Conservation (phyloP, 2,329 filamentous ascomycete species). For the Calonectria leucothoes region DNA sequence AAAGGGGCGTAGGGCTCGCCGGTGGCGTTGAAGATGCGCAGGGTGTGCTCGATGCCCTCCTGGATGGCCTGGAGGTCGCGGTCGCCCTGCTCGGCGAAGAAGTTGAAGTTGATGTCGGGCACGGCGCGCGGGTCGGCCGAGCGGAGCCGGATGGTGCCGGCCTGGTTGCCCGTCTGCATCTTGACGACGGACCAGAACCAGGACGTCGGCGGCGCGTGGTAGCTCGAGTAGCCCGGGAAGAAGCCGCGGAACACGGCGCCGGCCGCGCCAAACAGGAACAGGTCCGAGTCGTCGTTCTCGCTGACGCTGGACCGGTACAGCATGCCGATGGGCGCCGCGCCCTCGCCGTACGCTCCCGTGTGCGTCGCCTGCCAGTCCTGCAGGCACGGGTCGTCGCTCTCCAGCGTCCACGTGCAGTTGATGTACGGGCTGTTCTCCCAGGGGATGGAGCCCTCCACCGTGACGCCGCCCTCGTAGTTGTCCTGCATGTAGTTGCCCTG, state of each 20-base stretch:
- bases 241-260: slow-evolving; percentile 42
- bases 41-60: slow-evolving; percentile 31
- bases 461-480: slow-evolving; percentile 41
- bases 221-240: slow-evolving; percentile 41
- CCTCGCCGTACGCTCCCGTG: slow-evolving; percentile 38
- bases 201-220: slow-evolving; percentile 45
- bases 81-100: slow-evolving; percentile 54
- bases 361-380: slow-evolving; percentile 41
- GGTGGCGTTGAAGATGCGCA: slow-evolving; percentile 41
- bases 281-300: slow-evolving; percentile 41
- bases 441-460: slow-evolving; percentile 27
- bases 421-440: slow-evolving; percentile 31
- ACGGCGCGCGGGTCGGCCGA: slow-evolving; percentile 71
- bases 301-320: slow-evolving; percentile 43
- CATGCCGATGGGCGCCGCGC: slow-evolving; percentile 37
- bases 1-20: slow-evolving; percentile 38
- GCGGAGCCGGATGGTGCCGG: slow-evolving; percentile 70
- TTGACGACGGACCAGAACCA: slow-evolving; percentile 56
- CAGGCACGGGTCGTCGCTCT: slow-evolving; percentile 48
- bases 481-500: slow-evolving; percentile 41
- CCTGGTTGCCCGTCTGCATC: slow-evolving; percentile 70
- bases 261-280: slow-evolving; percentile 45
- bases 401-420: slow-evolving; percentile 20
- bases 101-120: slow-evolving; percentile 73
- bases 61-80: slow-evolving; percentile 21